Evolutionary conservation across 495 filamentous ascomycete species (phyloP).

Genomic region (Trichocladium antarcticum): DNA sequence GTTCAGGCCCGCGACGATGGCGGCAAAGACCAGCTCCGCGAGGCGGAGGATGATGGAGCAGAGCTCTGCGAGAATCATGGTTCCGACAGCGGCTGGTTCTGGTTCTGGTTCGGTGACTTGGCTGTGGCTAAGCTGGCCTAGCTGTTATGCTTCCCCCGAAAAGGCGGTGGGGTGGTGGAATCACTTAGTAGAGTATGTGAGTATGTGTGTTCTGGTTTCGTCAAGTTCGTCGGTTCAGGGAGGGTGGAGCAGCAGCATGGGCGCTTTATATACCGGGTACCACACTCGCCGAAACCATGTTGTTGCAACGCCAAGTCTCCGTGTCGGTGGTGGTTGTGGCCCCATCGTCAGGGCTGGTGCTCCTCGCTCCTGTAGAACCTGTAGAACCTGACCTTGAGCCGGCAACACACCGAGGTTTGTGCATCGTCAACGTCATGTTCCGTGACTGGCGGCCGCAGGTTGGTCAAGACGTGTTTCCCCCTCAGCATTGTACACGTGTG

Average conservation of each 20-base stretch:
- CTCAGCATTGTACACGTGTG: neutral
- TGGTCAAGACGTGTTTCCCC: neutral
- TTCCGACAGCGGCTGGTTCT: conserved; percentile 6
- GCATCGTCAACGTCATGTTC: neutral
- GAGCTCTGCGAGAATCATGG: conserved; percentile 33
- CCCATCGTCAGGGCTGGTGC: neutral
- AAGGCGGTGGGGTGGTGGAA: too few relatives aligned
- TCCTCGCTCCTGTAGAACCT: neutral
- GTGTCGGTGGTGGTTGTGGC: too few relatives aligned
- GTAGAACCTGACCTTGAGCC: neutral
- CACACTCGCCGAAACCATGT: neutral
- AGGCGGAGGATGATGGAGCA: conserved; percentile 36
- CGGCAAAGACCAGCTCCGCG: conserved; percentile 37
- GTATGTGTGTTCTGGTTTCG: too few relatives aligned
- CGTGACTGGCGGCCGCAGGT: neutral
- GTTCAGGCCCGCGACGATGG: conserved; percentile 39
- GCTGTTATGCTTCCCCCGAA: too few relatives aligned
- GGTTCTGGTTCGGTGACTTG: neutral
- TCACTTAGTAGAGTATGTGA: too few relatives aligned
- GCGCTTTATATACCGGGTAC: neutral
- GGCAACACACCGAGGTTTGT: neutral
- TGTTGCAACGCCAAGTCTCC: neutral
- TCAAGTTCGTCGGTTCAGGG: too few relatives aligned
- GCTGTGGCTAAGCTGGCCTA: too few relatives aligned
- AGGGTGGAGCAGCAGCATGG: too few relatives aligned